Base-by-base conservation (phyloP, 352 stramenopile genomes). In the Pythium utonaiense region DNA sequence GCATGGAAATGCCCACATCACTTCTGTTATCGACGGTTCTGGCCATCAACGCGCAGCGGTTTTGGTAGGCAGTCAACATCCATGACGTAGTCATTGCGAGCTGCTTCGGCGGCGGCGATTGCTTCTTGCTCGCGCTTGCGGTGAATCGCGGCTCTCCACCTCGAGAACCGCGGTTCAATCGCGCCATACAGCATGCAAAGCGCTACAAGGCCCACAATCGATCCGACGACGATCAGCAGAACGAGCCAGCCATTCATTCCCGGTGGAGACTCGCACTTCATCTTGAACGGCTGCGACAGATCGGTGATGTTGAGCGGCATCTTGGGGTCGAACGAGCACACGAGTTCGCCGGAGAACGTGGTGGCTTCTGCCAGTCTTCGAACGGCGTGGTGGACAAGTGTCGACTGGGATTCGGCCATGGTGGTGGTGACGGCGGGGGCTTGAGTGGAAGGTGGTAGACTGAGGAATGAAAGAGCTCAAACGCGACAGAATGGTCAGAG, bases 301-400 rank as follows among this genome's bases (percentile, higher is more conserved):
- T 45, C 38, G n/a, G 38, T 45, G n/a, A 27, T 45, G n/a, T 45
- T 45, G 38, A 45, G 17, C 38, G 38, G n/a, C 38, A 45, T 45
- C n/a, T 13, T 45, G 1, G 38, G 38, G 38, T 45, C 38, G 38
- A 45, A 45, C 5, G 38, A 25, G 38, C 38, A 45, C 38, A 25
- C 21, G 38, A 45, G 38, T 12, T 45, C 21, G 17, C 38, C 38
- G 16, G 19, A 25, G 38, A 45, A 45, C 38, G 38, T 27, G 4
- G 17, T 45, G 10, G 38, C 38, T 6, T 25, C 38, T 12, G 6
- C 38, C n/a, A 45, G 38, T 6, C 38, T n/a, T 1, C 38, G 38
- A 7, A 45, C 25, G n/a, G 7, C 38, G 38, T 45, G 38, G 16
- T 45, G 38, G 17, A 2, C 25, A 2, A 45, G 38, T 3, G n/a